Percentiles rank a stretch among this genome's conserved stretches.
Conservation (phyloP, 192 early-diverging fungal genomes). For the Dimargaris cristalligena region DNA sequence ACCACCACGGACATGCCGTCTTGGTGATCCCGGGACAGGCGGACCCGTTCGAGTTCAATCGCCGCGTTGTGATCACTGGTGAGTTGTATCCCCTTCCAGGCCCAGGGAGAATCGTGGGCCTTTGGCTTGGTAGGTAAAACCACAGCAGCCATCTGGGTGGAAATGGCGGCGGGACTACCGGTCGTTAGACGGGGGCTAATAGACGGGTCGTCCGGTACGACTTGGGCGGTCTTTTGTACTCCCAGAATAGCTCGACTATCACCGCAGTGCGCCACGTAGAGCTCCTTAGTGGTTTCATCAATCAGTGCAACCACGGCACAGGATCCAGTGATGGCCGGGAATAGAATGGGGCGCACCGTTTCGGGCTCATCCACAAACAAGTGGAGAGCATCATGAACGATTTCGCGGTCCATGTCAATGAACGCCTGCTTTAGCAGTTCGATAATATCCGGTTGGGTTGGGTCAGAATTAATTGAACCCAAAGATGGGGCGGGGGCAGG, state of each 20-base stretch:
- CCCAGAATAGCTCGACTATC: constrained; percentile 5
- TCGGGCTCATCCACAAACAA: neutral
- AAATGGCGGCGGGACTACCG: neutral
- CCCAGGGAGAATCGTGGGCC: neutral
- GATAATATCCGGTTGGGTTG: neutral
- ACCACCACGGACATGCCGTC: neutral
- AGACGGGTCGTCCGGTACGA: neutral
- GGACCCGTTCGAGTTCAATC: neutral
- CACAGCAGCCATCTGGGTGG: neutral
- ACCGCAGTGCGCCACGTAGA: constrained; percentile 1
- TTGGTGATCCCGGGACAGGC: neutral
- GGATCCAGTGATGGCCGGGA: constrained; percentile 3
- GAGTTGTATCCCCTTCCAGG: constrained; percentile 2
- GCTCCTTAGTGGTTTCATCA: neutral
- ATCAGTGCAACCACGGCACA: neutral
- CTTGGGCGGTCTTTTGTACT: neutral
- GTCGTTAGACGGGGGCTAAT: neutral
- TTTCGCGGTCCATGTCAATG: constrained; percentile 4
- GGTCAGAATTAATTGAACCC: no score
- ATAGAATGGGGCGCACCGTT: neutral
- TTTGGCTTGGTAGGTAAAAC: neutral
- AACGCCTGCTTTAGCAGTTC: neutral
- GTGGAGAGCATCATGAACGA: neutral
- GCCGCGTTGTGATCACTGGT: constrained; percentile 5
- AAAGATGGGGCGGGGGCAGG: no score